Evolutionary conservation across 495 filamentous ascomycete species (phyloP).

Genomic region (Xylaria telfairii): DNA sequence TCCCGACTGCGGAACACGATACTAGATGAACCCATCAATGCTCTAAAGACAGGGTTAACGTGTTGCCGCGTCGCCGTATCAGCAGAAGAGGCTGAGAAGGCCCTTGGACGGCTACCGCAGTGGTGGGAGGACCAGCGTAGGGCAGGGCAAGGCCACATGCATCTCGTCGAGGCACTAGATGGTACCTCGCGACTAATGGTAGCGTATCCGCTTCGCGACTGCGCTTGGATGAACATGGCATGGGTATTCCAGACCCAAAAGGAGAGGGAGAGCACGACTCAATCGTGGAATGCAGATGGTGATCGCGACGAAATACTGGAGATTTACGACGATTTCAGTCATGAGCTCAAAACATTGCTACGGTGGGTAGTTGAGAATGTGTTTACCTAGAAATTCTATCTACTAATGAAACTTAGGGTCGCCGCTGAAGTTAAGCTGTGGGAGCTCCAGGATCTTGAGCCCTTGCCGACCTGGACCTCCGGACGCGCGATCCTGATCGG

Average conservation of each 20-base stretch:
- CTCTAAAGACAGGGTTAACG: conserved; percentile 56
- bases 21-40: conserved; percentile 42
- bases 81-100: conserved; percentile 47
- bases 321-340: conserved; percentile 46
- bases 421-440: conserved; percentile 40
- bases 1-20: conserved; percentile 48
- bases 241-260: conserved; percentile 31
- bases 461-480: conserved; percentile 44
- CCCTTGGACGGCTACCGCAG: conserved; percentile 32
- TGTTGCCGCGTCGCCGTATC: conserved; percentile 60
- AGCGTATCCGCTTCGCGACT: conserved; percentile 53
- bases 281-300: conserved; percentile 42
- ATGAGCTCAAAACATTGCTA: conserved; percentile 38
- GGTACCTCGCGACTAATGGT: conserved; percentile 55
- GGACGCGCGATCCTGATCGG: conserved; percentile 49
- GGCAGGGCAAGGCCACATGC: conserved; percentile 41
- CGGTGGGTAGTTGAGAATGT: conserved; percentile 22
- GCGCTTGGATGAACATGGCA: conserved; percentile 42
- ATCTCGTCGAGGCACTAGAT: conserved; percentile 31
- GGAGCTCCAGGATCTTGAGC: conserved; percentile 54
- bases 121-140: conserved; percentile 40
- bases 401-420: conserved; percentile 21
- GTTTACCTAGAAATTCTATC: not conserved
- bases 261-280: conserved; percentile 33
- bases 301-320: conserved; percentile 44